Percentiles rank a stretch among this genome's conserved stretches.
Evolutionary conservation across 83 land plant species (phyloP).

Genomic region (Picea mariana): DNA sequence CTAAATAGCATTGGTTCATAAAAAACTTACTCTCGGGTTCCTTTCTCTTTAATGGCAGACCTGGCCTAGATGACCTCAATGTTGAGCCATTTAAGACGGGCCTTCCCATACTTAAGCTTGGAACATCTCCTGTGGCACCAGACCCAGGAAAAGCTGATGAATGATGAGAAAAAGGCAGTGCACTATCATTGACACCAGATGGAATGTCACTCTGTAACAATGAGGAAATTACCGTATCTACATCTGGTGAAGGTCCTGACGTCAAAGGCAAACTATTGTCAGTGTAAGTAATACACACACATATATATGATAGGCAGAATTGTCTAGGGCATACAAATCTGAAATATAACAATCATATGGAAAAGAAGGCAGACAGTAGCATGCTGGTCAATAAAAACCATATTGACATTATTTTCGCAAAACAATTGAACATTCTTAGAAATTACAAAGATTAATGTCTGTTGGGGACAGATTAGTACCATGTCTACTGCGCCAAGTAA

Average conservation of each 20-base stretch:
- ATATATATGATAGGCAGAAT: background rate
- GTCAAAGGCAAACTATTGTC: background rate
- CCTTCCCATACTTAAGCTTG: constrained; percentile 42
- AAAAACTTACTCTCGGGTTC: constrained; percentile 43
- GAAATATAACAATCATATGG: background rate
- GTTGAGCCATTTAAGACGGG: constrained; percentile 36
- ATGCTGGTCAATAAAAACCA: background rate
- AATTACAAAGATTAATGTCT: background rate
- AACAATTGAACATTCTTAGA: background rate
- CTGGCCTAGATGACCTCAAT: constrained; percentile 24
- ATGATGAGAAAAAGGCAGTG: constrained; percentile 17
- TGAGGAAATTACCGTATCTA: constrained; percentile 55
- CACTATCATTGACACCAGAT: constrained; percentile 31
- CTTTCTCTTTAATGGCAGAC: constrained; percentile 44
- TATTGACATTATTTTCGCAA: background rate
- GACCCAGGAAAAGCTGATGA: constrained; percentile 28
- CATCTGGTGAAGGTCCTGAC: constrained; percentile 70
- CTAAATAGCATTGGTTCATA: background rate
- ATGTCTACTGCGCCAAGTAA: no score
- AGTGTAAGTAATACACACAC: background rate
- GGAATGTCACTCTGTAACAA: constrained; percentile 54
- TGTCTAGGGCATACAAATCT: background rate
- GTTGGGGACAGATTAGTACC: background rate
- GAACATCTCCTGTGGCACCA: constrained; percentile 38
- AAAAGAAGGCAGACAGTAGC: background rate